Evolutionary conservation across 2,329 filamentous ascomycete species (phyloP).

Genomic region (Aureobasidium sp.): DNA sequence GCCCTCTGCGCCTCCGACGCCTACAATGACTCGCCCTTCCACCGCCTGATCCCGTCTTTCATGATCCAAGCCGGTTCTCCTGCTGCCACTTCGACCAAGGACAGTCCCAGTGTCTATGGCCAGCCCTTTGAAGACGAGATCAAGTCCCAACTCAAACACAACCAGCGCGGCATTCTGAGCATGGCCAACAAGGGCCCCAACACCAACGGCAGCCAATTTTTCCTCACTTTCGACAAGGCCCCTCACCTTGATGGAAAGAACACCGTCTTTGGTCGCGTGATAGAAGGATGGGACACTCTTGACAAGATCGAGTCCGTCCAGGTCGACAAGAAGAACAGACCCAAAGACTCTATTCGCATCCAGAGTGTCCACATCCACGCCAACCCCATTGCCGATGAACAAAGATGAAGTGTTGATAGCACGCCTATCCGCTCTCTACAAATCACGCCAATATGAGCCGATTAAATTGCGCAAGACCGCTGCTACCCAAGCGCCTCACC

Average conservation of each 20-base stretch:
- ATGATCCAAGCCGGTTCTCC: slow-evolving; percentile 69
- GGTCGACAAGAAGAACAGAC: slow-evolving; percentile 72
- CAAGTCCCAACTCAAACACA: slow-evolving; percentile 48
- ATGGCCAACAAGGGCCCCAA: slow-evolving; percentile 95
- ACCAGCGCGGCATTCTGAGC: slow-evolving; percentile 53
- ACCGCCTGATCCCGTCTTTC: slow-evolving; percentile 73
- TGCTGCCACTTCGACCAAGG: slow-evolving; percentile 32
- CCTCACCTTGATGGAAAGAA: slow-evolving; percentile 78
- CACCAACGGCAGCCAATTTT: slow-evolving; percentile 90
- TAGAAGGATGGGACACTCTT: slow-evolving; percentile 54
- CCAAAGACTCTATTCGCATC: slow-evolving; percentile 60
- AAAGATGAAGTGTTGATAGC: slow-evolving; percentile 20
- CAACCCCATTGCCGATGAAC: slow-evolving; percentile 60
- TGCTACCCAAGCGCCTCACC: background rate
- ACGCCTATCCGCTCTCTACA: background rate
- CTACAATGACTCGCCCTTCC: slow-evolving; percentile 69
- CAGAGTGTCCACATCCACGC: slow-evolving; percentile 68
- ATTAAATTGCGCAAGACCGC: background rate
- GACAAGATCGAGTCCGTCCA: slow-evolving; percentile 63
- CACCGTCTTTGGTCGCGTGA: slow-evolving; percentile 71
- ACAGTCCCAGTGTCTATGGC: slow-evolving; percentile 60
- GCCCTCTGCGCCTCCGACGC: slow-evolving; percentile 71
- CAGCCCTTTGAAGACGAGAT: slow-evolving; percentile 75
- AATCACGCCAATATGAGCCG: background rate
- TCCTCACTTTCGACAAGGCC: slow-evolving; percentile 69